Conservation (phyloP, 768 basidiomycete genomes). For the Boletus rufocinnamomeus region DNA sequence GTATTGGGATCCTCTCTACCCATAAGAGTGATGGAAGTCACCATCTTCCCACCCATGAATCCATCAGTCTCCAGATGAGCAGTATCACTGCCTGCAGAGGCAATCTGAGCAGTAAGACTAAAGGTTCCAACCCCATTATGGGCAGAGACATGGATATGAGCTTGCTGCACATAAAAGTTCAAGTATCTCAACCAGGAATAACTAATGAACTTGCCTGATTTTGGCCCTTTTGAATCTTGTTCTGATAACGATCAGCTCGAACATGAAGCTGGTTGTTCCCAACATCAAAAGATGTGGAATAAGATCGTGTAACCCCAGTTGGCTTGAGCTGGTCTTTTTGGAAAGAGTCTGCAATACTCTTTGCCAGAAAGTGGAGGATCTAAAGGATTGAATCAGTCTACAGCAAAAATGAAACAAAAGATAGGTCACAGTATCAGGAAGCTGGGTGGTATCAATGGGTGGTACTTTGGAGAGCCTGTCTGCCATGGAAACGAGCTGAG, state of each 20-base stretch:
- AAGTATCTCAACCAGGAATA: background rate
- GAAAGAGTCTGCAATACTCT: slow-evolving; percentile 26
- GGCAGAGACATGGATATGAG: slow-evolving; percentile 27
- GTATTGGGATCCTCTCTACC: slow-evolving; percentile 58
- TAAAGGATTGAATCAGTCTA: slow-evolving; percentile 8
- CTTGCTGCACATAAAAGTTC: slow-evolving; percentile 14
- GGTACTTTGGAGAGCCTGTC: slow-evolving; percentile 23
- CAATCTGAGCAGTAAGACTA: slow-evolving; percentile 24
- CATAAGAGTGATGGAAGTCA: slow-evolving; percentile 45
- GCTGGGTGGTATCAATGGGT: slow-evolving; percentile 29
- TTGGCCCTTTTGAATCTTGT: slow-evolving; percentile 32
- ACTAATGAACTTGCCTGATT: slow-evolving; percentile 39
- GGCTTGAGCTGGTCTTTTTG: slow-evolving; percentile 34
- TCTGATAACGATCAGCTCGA: slow-evolving; percentile 32
- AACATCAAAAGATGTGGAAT: slow-evolving; percentile 15
- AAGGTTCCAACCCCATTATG: slow-evolving; percentile 23
- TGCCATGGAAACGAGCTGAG: slow-evolving; percentile 27
- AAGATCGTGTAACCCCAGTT: slow-evolving; percentile 23
- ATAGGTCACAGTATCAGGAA: slow-evolving; percentile 23
- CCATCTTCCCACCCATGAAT: slow-evolving; percentile 33
- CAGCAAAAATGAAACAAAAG: background rate
- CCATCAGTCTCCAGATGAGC: slow-evolving; percentile 26
- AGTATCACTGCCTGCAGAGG: slow-evolving; percentile 8
- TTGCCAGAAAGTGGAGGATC: slow-evolving; percentile 32
- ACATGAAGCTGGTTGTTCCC: slow-evolving; percentile 20